Conservation (phyloP, 176 grass and related monocot genomes). For the Saccharum officinarum region DNA sequence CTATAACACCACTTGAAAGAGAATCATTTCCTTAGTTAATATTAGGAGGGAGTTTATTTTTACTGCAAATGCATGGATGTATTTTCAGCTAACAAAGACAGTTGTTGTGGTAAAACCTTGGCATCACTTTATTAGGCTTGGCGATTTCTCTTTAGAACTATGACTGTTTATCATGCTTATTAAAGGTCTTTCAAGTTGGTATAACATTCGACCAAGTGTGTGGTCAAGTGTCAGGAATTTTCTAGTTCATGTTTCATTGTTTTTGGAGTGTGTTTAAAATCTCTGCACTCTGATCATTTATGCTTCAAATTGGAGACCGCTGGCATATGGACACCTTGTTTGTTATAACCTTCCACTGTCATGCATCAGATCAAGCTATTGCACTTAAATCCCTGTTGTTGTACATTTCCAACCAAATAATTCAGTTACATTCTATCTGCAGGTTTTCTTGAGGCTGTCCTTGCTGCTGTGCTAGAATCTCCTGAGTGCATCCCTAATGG, state of each 20-base stretch:
- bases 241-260: background rate
- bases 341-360: background rate
- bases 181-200: background rate
- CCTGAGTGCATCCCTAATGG: conserved; percentile 49
- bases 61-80: conserved; percentile 7
- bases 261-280: background rate
- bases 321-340: background rate
- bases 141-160: background rate
- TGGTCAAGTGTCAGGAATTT: background rate
- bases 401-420: conserved; percentile 34
- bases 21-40: background rate
- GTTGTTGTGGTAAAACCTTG: background rate
- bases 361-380: conserved; percentile 25
- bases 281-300: background rate
- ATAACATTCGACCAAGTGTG: background rate
- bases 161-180: background rate
- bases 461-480: conserved; percentile 66
- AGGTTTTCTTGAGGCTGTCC: conserved; percentile 86
- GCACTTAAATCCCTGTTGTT: background rate
- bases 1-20: background rate
- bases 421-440: conserved; percentile 32
- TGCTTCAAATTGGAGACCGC: background rate
- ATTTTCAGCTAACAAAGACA: background rate
- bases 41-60: background rate
- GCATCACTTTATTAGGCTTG: background rate